phyloP scores from a whole-genome alignment of 2,329 filamentous ascomycete genomes.

The Trichoderma sp. region DNA sequence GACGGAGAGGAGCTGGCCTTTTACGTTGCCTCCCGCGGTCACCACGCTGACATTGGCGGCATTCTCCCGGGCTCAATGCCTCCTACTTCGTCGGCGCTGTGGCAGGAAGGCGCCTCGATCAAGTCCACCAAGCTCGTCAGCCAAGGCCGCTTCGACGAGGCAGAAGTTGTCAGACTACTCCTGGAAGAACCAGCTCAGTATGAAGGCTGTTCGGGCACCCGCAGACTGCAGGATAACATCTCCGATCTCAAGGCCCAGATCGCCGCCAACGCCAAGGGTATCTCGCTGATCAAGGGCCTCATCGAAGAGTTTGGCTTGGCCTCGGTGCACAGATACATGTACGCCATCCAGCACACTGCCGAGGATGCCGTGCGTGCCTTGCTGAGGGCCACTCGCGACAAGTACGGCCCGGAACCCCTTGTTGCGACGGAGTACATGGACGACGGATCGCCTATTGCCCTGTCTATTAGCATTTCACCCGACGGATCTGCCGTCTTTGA shows the following conservation, averaged over 20 bases:
- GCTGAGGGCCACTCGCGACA: slow-evolving; percentile 31
- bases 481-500: slow-evolving; percentile 74
- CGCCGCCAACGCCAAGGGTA: slow-evolving; percentile 84
- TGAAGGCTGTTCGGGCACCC: slow-evolving; percentile 75
- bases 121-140: slow-evolving; percentile 72
- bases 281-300: slow-evolving; percentile 69
- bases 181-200: slow-evolving; percentile 73
- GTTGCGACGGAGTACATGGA: slow-evolving; percentile 68
- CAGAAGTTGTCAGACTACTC: slow-evolving; percentile 70
- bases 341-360: slow-evolving; percentile 47
- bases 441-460: slow-evolving; percentile 75
- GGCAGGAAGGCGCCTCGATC: slow-evolving; percentile 66
- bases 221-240: slow-evolving; percentile 79
- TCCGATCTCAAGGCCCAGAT: slow-evolving; percentile 87
- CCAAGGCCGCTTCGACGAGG: slow-evolving; percentile 76
- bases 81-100: slow-evolving; percentile 67
- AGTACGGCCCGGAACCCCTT: slow-evolving; percentile 33
- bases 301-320: slow-evolving; percentile 73
- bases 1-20: slow-evolving; percentile 47
- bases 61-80: slow-evolving; percentile 84
- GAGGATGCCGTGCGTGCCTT: slow-evolving; percentile 66
- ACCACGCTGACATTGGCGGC: slow-evolving; percentile 63
- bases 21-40: slow-evolving; percentile 64
- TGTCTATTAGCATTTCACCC: slow-evolving; percentile 74
- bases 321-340: slow-evolving; percentile 65